These are phyloP conservation scores for Leccinum subfulvum DNA, from an alignment of 1,284 basidiomycete genomes.

Conservation along the genomic window DNA sequence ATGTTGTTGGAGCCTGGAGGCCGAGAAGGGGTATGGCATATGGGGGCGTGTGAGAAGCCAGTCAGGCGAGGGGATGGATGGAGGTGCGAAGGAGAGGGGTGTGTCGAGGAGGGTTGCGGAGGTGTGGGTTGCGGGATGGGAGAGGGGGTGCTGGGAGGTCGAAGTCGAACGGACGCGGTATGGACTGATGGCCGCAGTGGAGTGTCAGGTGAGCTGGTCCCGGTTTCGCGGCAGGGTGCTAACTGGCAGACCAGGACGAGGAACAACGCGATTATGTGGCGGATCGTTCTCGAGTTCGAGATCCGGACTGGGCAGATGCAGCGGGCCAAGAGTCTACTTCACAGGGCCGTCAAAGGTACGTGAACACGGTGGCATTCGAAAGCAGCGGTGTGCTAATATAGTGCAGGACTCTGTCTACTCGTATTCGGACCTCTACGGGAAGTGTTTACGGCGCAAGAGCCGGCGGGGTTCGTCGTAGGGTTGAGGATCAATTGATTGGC, in stretches of 20 bases:
- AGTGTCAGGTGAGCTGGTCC: conserved; percentile 52
- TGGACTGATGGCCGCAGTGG: conserved; percentile 59
- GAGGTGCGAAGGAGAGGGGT: conserved; percentile 47
- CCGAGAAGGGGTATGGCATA: conserved; percentile 70
- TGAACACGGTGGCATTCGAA: conserved; percentile 14
- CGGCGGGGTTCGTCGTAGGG: conserved; percentile 52
- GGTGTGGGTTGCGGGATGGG: conserved; percentile 78
- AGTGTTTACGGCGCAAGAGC: conserved; percentile 66
- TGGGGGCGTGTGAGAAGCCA: conserved; percentile 66
- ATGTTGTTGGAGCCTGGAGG: conserved; percentile 66
- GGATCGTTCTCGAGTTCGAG: conserved; percentile 82
- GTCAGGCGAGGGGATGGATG: conserved; percentile 43
- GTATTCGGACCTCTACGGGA: conserved; percentile 76
- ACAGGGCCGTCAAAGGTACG: conserved; percentile 80
- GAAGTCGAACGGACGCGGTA: conserved; percentile 70
- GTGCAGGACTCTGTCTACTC: conserved; percentile 78
- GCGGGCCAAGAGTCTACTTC: conserved; percentile 76
- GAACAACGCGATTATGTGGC: conserved; percentile 73
- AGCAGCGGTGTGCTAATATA: conserved; percentile 11
- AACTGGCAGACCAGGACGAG: conserved; percentile 51
- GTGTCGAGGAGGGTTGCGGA: conserved; percentile 61
- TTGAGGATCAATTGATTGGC: too few relatives aligned
- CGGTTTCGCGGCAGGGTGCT: conserved; percentile 3
- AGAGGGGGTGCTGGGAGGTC: conserved; percentile 62
- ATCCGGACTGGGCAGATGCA: conserved; percentile 57